Evolutionary conservation across 768 basidiomycete genomes (phyloP).

Genomic region (Terana coerulea): DNA sequence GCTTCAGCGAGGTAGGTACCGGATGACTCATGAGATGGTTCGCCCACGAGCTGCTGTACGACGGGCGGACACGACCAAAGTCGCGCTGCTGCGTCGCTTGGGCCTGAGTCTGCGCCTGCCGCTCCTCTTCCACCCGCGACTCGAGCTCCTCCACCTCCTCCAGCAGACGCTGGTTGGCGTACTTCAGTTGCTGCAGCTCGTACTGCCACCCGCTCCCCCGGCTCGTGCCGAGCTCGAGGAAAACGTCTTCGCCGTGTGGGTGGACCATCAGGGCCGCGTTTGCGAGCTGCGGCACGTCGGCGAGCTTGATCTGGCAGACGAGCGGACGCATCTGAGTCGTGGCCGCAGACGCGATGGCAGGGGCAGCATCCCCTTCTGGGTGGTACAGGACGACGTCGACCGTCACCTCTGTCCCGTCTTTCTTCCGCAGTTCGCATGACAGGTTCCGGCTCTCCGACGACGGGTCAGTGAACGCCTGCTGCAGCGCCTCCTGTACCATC

Average conservation of each 20-base stretch:
- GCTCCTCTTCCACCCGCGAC: conserved; percentile 5
- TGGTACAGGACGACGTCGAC: conserved; percentile 38
- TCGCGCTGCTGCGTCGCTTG: neutral
- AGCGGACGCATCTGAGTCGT: conserved; percentile 14
- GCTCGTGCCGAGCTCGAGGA: conserved; percentile 65
- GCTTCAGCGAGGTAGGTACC: conserved; percentile 7
- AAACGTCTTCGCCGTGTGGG: conserved; percentile 42
- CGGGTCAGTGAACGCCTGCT: conserved; percentile 7
- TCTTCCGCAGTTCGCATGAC: conserved; percentile 36
- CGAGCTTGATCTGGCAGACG: conserved; percentile 26
- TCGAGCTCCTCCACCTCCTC: conserved; percentile 53
- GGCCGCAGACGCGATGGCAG: neutral
- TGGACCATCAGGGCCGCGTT: conserved; percentile 9
- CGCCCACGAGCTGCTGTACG: neutral
- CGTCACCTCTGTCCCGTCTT: conserved; percentile 29
- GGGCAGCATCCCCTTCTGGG: conserved; percentile 21
- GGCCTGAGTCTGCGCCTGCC: neutral
- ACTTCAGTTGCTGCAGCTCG: conserved; percentile 80
- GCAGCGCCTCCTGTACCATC: conserved; percentile 23
- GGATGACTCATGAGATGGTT: conserved; percentile 6
- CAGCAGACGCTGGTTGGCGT: conserved; percentile 58
- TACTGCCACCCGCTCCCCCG: conserved; percentile 90
- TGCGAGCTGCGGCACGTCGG: conserved; percentile 5
- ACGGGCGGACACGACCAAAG: neutral
- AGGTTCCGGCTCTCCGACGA: conserved; percentile 25